Evolutionary conservation across 2,329 filamentous ascomycete species (phyloP), one percentile per base, ranked within the genome.

Genomic region (Fusarium illudens): DNA sequence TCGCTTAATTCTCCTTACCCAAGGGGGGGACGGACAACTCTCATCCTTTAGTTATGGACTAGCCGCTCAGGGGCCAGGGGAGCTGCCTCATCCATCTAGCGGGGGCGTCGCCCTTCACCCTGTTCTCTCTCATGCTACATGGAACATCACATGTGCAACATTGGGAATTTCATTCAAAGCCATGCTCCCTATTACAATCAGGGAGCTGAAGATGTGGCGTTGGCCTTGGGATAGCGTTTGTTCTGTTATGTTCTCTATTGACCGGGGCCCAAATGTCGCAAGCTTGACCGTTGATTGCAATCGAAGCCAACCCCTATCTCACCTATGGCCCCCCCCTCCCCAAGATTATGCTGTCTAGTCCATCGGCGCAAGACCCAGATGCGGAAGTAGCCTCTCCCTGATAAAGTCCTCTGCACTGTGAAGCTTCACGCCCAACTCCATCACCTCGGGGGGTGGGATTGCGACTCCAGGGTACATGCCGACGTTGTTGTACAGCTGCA

Each of bases 381-480:
- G 62, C 3, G 62, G 62, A 11, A 65, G 54, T 22, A 65, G 10
- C 13, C 32, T 54, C n/a, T 63, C 49, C 25, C 50, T 55, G 10
- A 65, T 65, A 10, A 32, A 65, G 12, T 65, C 50, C 1, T 65
- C 59, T 2, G 59, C 62, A 11, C 27, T 36, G 3, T 65, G 62
- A 13, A 65, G 54, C n/a, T 59, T 62, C 4, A 65, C 36, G 3
- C 60, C 62, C 0, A 65, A 27, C 15, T 30, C 17, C 20, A 37
- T 7, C n/a, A 65, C 60, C n/a, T 62, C 62, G 2, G 62, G 50
- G 17, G 59, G 58, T 0, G 62, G 62, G 12, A 63, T 48, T 1
- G 39, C 44, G 11, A 63, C 60, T 8, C 62, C 62, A 30, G 62
- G 62, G 44, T 65, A 65, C 62, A 65, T 65, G 10, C 62, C 62